phyloP scores from a whole-genome alignment of 768 basidiomycete species.

The Daedaleopsis nitida region DNA sequence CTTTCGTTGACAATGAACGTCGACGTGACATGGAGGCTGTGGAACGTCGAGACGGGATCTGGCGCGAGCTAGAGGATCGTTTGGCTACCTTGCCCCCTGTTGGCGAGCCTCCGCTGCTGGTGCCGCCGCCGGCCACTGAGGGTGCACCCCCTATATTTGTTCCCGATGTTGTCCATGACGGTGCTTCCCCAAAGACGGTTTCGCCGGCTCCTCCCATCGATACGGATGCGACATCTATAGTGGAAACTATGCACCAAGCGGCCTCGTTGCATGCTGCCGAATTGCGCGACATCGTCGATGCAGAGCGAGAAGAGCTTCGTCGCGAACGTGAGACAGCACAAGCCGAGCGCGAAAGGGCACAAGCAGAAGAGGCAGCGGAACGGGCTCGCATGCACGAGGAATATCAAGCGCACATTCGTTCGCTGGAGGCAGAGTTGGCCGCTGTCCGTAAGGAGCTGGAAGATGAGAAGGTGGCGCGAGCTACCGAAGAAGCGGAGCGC shows the following conservation, averaged over 20 bases:
- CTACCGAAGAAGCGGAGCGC: conserved; percentile 61
- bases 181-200: background rate
- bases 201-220: conserved; percentile 22
- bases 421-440: conserved; percentile 27
- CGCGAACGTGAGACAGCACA: conserved; percentile 55
- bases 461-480: conserved; percentile 57
- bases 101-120: conserved; percentile 18
- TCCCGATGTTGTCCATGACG: conserved; percentile 2
- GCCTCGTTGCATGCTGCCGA: conserved; percentile 58
- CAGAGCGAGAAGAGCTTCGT: conserved; percentile 61
- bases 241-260: conserved; percentile 48
- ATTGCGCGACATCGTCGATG: conserved; percentile 56
- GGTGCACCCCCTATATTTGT: background rate
- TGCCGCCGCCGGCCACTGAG: conserved; percentile 16
- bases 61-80: conserved; percentile 27
- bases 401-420: conserved; percentile 24
- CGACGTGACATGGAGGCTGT: conserved; percentile 58
- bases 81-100: conserved; percentile 20
- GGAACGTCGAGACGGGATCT: conserved; percentile 50
- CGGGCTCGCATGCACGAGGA: conserved; percentile 36
- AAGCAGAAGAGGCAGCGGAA: conserved; percentile 52
- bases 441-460: conserved; percentile 50
- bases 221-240: conserved; percentile 30
- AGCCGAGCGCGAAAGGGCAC: conserved; percentile 55
- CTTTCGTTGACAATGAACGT: conserved; percentile 62